Conservation (phyloP, 192 early-diverging fungal species). For the Spinellus fusiger region DNA sequence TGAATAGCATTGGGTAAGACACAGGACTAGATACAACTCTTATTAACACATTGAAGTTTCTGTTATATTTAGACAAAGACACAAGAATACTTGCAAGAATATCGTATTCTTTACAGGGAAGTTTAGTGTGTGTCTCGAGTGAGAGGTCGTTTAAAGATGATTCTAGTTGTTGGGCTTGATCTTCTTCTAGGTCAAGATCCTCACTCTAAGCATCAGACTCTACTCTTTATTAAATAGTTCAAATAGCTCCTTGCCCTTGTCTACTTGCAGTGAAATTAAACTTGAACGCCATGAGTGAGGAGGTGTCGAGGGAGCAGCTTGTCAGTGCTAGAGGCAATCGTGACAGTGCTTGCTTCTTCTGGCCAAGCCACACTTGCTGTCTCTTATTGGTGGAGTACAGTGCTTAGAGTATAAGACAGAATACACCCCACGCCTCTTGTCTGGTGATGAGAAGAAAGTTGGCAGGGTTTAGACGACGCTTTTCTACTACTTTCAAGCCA, state of each 20-base stretch:
- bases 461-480: too few relatives aligned
- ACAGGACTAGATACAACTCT: conserved; percentile 4
- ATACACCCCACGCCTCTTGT: too few relatives aligned
- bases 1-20: conserved; percentile 21
- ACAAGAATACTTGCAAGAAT: conserved; percentile 15
- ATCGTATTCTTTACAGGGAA: conserved; percentile 17
- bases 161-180: conserved; percentile 18
- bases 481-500: too few relatives aligned
- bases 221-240: too few relatives aligned
- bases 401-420: not conserved
- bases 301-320: not conserved
- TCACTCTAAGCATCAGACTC: conserved; percentile 7
- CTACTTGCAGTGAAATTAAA: conserved; percentile 29
- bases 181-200: conserved; percentile 28
- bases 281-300: conserved; percentile 19
- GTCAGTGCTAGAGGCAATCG: not conserved
- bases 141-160: conserved; percentile 12
- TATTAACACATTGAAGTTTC: not conserved
- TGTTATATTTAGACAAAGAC: not conserved
- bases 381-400: too few relatives aligned
- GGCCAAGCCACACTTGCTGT: not conserved
- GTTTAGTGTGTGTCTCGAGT: conserved; percentile 12
- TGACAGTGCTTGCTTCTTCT: not conserved
- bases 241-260: not conserved
- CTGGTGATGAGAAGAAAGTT: too few relatives aligned